These are phyloP conservation scores for Arctium minus DNA, from an alignment of 129 eudicot species.

Conservation along the genomic window DNA sequence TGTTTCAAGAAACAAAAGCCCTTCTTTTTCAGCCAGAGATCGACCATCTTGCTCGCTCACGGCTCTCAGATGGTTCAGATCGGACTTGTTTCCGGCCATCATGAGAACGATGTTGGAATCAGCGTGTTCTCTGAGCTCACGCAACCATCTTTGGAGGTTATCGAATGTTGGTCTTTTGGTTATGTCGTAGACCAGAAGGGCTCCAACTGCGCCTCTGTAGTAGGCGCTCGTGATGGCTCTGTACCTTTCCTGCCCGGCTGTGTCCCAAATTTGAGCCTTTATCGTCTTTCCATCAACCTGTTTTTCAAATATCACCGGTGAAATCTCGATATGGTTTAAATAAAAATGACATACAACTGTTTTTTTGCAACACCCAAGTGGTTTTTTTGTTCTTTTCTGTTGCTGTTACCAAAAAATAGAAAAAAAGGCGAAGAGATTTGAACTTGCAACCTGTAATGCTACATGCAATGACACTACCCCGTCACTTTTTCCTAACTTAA, in stretches of 20 bases:
- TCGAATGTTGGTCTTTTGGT: conserved; percentile 60
- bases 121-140: conserved; percentile 65
- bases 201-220: conserved; percentile 73
- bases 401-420: not conserved
- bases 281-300: conserved; percentile 71
- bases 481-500: too few species aligned
- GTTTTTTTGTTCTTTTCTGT: not conserved
- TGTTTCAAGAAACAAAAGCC: conserved; percentile 64
- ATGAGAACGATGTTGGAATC: conserved; percentile 67
- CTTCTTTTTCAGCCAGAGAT: conserved; percentile 63
- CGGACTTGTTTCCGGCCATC: conserved; percentile 76
- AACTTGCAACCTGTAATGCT: not conserved
- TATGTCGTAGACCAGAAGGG: conserved; percentile 62
- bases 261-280: conserved; percentile 81
- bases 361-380: not conserved
- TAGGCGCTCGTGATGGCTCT: conserved; percentile 73
- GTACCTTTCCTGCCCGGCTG: conserved; percentile 75
- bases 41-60: conserved; percentile 61
- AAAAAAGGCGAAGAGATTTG: too few species aligned
- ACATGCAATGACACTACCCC: too few species aligned
- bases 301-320: not conserved
- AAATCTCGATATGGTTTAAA: not conserved
- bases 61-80: conserved; percentile 54
- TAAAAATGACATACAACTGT: not conserved
- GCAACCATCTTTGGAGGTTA: conserved; percentile 62